Evolutionary conservation across 106 monocot species (phyloP).

Genomic region (Acanthochlamys bracteata): DNA sequence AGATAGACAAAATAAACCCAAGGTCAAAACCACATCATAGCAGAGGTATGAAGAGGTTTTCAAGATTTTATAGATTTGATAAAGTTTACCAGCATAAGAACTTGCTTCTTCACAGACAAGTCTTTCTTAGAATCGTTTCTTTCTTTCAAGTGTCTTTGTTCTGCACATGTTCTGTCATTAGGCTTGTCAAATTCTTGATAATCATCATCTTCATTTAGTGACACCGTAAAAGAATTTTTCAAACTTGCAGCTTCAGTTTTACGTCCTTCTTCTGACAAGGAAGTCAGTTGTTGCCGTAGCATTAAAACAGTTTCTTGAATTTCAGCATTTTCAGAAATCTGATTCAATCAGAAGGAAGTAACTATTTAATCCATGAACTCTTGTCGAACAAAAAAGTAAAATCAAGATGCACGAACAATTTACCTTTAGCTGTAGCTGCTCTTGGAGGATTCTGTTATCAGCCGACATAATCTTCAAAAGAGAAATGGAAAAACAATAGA

Average conservation of each 20-base stretch:
- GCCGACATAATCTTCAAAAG: constrained; percentile 71
- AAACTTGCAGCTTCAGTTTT: constrained; percentile 12
- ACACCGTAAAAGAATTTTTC: constrained; percentile 12
- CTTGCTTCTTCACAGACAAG: constrained; percentile 51
- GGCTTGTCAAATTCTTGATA: constrained; percentile 7
- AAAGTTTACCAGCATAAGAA: constrained; percentile 66
- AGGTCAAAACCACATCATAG: not conserved
- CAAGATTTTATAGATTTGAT: not conserved
- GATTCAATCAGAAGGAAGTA: constrained; percentile 8
- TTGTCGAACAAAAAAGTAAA: no score
- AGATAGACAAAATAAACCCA: not conserved
- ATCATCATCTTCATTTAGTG: constrained; percentile 18
- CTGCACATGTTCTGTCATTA: constrained; percentile 14
- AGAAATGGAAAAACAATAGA: not conserved
- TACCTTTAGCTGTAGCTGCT: constrained; percentile 93
- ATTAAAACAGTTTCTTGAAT: constrained; percentile 52
- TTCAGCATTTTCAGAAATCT: constrained; percentile 72
- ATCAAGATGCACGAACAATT: not conserved
- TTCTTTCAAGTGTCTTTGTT: constrained; percentile 17
- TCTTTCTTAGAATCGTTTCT: constrained; percentile 18
- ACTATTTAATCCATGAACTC: not conserved
- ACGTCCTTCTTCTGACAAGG: constrained; percentile 18
- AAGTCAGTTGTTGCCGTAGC: constrained; percentile 56
- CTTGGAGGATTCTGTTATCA: constrained; percentile 95
- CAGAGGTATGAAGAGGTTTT: not conserved